phyloP scores from a whole-genome alignment of 768 basidiomycete genomes.

The Leccinum boreale region DNA sequence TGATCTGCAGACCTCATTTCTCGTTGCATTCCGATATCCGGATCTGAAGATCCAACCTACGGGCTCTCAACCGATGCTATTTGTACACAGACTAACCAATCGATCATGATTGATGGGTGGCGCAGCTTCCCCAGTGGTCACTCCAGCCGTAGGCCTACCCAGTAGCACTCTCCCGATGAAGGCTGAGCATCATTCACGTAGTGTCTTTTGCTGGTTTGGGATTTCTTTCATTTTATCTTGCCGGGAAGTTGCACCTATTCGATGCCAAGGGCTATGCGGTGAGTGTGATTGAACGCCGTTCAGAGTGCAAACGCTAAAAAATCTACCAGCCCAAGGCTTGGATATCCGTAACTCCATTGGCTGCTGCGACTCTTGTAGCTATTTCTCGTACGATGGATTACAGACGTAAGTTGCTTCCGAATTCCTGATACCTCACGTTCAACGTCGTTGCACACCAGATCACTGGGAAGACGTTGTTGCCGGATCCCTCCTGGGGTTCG shows the following conservation, averaged over 20 bases:
- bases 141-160: conserved; percentile 62
- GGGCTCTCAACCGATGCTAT: conserved; percentile 73
- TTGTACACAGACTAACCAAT: conserved; percentile 67
- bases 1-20: conserved; percentile 27
- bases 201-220: conserved; percentile 94
- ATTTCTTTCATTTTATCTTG: conserved; percentile 83
- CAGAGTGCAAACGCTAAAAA: background rate
- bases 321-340: conserved; percentile 67
- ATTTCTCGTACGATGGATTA: conserved; percentile 92
- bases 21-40: conserved; percentile 62
- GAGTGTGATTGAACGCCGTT: conserved; percentile 17
- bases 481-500: conserved; percentile 71
- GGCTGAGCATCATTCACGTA: conserved; percentile 27
- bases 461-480: conserved; percentile 91
- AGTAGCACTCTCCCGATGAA: background rate
- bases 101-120: conserved; percentile 76
- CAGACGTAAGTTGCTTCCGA: conserved; percentile 49
- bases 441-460: conserved; percentile 42
- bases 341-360: conserved; percentile 73
- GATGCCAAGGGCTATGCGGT: conserved; percentile 75
- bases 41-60: conserved; percentile 63
- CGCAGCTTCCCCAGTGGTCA: conserved; percentile 92
- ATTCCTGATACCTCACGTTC: conserved; percentile 9
- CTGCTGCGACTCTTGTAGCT: conserved; percentile 74
- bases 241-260: conserved; percentile 90